A percentile compares a stretch with the other conserved stretches of the same genome.
Evolutionary conservation across 345 rosid genomes (phyloP).

Genomic region (Cardamine occulta): DNA sequence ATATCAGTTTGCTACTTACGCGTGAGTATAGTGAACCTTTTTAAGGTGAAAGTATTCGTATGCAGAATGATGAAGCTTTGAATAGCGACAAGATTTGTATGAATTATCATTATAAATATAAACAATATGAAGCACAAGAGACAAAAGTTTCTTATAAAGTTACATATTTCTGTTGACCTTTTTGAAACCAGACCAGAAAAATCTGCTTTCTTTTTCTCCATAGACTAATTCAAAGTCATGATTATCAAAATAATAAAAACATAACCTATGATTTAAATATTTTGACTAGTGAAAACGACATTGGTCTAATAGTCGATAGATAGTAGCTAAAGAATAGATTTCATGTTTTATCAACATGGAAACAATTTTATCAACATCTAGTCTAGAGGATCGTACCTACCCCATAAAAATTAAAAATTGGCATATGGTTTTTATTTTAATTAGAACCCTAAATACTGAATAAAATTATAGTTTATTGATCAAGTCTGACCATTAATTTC

Average conservation of each 20-base stretch:
- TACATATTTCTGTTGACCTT: constrained; percentile 39
- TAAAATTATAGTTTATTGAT: too few species aligned
- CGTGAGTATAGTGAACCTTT: constrained; percentile 37
- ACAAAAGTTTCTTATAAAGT: constrained; percentile 42
- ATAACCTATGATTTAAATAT: constrained; percentile 33
- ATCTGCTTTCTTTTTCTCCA: constrained; percentile 31
- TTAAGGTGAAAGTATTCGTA: constrained; percentile 38
- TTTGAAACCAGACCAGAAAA: constrained; percentile 27
- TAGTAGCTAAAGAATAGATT: background rate
- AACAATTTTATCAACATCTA: too few species aligned
- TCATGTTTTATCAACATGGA: too few species aligned
- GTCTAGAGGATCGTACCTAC: too few species aligned
- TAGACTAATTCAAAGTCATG: constrained; percentile 39
- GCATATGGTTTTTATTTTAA: too few species aligned
- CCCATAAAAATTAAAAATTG: too few species aligned
- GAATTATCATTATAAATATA: constrained; percentile 35
- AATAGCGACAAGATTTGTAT: constrained; percentile 36
- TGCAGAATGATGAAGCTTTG: constrained; percentile 43
- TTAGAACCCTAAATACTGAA: too few species aligned
- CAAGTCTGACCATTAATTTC: too few species aligned
- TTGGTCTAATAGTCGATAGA: constrained; percentile 14
- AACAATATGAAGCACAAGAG: constrained; percentile 29
- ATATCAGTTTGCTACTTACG: constrained; percentile 34
- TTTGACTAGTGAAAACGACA: constrained; percentile 34
- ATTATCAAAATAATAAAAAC: constrained; percentile 31